Evolutionary conservation across 148 eudicot species (phyloP).

Genomic region (Vaccinium corymbosum): DNA sequence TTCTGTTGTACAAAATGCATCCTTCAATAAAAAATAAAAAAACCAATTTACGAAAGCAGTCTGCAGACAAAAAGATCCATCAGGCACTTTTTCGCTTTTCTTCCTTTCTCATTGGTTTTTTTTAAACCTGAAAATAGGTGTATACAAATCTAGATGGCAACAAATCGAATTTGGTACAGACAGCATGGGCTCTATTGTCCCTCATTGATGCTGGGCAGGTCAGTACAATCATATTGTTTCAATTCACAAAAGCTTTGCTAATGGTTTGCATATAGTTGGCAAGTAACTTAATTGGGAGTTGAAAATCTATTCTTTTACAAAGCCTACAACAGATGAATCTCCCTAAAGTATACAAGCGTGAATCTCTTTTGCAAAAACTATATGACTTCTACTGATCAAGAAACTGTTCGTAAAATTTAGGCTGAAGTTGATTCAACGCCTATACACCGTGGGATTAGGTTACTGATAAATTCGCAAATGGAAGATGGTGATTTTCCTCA

Average conservation of each 20-base stretch:
- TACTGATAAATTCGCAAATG: constrained; percentile 49
- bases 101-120: no score
- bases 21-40: neutral
- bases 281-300: neutral
- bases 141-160: no score
- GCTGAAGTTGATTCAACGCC: constrained; percentile 48
- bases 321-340: neutral
- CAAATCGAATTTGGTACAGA: no score
- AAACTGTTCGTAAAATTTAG: constrained; percentile 17
- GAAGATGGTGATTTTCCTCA: constrained; percentile 67
- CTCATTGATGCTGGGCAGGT: constrained; percentile 70
- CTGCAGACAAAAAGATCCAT: neutral
- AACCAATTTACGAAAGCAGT: neutral
- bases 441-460: constrained; percentile 38
- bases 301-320: neutral
- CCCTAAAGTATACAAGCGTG: neutral
- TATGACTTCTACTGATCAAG: neutral
- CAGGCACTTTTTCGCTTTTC: no score
- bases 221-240: neutral
- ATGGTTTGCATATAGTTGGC: neutral
- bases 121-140: no score
- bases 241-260: neutral
- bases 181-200: constrained; percentile 71
- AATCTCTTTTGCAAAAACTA: neutral
- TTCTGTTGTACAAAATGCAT: neutral